Conservation (phyloP, 169 alveolate genomes). For the Condylostoma magnum region DNA sequence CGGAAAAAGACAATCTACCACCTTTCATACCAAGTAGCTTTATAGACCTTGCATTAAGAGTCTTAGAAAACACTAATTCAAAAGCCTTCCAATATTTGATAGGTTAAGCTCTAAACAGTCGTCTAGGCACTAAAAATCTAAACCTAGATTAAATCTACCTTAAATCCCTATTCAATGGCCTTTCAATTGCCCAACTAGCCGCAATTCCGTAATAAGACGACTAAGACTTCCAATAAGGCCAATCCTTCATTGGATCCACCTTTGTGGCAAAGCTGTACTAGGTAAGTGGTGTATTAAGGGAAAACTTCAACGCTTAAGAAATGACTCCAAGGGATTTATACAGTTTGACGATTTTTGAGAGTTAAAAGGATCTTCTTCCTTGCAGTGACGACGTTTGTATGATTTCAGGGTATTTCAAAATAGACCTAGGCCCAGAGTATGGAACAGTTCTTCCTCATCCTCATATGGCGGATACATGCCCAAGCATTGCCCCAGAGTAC, state of each 20-base stretch:
- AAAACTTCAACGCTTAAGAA: conserved; percentile 62
- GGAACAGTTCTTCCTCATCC: conserved; percentile 65
- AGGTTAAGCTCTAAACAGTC: conserved; percentile 57
- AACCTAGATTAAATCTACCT: conserved; percentile 47
- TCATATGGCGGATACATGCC: conserved; percentile 79
- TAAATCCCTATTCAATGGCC: conserved; percentile 66
- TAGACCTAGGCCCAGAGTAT: conserved; percentile 49
- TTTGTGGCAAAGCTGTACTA: conserved; percentile 68
- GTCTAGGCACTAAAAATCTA: conserved; percentile 71
- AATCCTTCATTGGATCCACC: conserved; percentile 73
- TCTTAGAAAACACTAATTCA: conserved; percentile 60
- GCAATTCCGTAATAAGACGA: conserved; percentile 78
- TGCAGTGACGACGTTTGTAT: conserved; percentile 73
- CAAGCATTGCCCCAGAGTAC: conserved; percentile 67
- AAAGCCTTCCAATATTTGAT: not conserved
- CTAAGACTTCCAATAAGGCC: conserved; percentile 77
- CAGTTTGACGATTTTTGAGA: conserved; percentile 57
- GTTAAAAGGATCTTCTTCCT: conserved; percentile 48
- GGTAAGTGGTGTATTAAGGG: conserved; percentile 80
- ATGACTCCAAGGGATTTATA: conserved; percentile 78
- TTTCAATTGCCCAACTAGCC: conserved; percentile 51
- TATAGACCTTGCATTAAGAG: conserved; percentile 39
- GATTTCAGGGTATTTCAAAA: conserved; percentile 61
- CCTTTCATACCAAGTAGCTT: conserved; percentile 52
- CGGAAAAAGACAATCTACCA: conserved; percentile 68